Evolutionary conservation across 2,329 filamentous ascomycete species (phyloP), one percentile per base, ranked within the genome.

Genomic region (Arthrobotrys sphaeroides): DNA sequence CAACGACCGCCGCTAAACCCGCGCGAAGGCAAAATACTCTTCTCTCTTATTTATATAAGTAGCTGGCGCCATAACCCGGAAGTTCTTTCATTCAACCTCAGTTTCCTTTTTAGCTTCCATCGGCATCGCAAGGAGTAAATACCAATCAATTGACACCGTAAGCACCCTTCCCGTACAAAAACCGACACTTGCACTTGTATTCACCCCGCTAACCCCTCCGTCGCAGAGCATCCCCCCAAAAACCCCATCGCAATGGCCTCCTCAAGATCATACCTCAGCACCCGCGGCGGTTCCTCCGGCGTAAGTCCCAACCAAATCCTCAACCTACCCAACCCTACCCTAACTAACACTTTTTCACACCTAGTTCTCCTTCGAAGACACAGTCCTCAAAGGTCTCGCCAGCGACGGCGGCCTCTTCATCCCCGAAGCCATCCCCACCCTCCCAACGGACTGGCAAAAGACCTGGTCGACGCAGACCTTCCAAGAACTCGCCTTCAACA

Each of bases 321-420:
- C 10, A 24, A 33, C 24, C 7, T 20, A 57, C 43, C 16, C 31
- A 20, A 53, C 13, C 28, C 20, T 57, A 65, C 18, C 43, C 24
- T 6, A 40, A n/a, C n/a, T n/a, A n/a, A n/a, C n/a, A n/a, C n/a
- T n/a, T n/a, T n/a, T n/a, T n/a, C n/a, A 40, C 24, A 18, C 42
- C 77, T 78, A 94, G 91, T 87, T 96, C 79, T 94, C 92, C 61
- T 97, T 97, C 82, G 94, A 97, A 83, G 90, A 93, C 64, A 93
- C 93, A 51, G 93, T 97, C 42, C 86, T 97, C 78, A 96, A 96
- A 83, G 93, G 93, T 47, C 89, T 97, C 69, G 93, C 93, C 72
- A 86, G 88, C 49, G 94, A 97, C 81, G 92, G 93, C 72, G 94
- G 94, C 62, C 89, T 97, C 26, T 97, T 94, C 85, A 90, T 97